Evolutionary conservation across 352 stramenopile genomes (phyloP), one percentile per base, ranked within the genome.

Genomic region (Blastocystis sp.): DNA sequence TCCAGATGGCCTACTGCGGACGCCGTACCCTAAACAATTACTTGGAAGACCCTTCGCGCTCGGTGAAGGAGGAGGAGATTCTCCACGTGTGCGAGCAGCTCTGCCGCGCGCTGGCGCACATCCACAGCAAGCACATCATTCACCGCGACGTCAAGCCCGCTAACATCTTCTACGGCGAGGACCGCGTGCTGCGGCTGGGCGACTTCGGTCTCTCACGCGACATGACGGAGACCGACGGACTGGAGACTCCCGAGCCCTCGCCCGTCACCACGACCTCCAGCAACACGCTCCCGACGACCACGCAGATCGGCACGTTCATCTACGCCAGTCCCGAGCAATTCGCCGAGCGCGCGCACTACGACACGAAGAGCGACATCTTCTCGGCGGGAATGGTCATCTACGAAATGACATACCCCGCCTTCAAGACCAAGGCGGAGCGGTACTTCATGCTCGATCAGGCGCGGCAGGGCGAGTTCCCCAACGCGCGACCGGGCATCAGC

Each of bases 1-100:
- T 96, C 63, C 92, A 96, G 86, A 96, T 96, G 92, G 91, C 93
- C 75, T 94, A 94, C 87, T 96, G 92, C 87, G 91, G 91, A 21
- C 90, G 89, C 0, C 89, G 91, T 54, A 95, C 93, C 32, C 89
- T 95, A n/a, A 90, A 89, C 9, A 91, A 94, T 53, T 94, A 93
- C 86, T 81, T 95, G 54, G 88, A 90, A 27, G 87, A 93, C 21
- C 90, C 90, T 3, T 91, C 87, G 90, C 91, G 2, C 88, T 89
- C 51, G 18, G 92, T 94, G 89, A 88, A 94, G 86, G 84, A 94
- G 56, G 86, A 90, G 14, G 90, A 92, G 69, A 89, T 94, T 87
- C 84, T 96, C 7, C 90, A 92, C 86, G 93, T 94, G 49, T 94
- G 94, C 84, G 89, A 92, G 24, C 92, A 96, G 87, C 93, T 95